Base-by-base conservation (phyloP, 805 yeast species). In the Ascoidea asiatica region DNA sequence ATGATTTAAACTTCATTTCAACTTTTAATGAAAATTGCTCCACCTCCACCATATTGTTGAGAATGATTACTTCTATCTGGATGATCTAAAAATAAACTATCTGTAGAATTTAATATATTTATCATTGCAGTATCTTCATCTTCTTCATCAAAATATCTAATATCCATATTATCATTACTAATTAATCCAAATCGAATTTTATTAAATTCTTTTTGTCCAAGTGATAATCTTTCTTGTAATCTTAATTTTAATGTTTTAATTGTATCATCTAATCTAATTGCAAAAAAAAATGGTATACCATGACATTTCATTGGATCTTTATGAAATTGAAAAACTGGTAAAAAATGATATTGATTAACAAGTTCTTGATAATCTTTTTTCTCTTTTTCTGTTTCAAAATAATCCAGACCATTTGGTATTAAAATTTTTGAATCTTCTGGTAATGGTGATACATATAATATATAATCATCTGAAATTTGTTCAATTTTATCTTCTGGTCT, bases 281-380 rank as follows among this genome's bases (percentile, higher is more conserved):
- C 73, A 57, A 89, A 85, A 7, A 83, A 64, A 57, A 89, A 89
- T 4, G 97, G 95, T 42, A 81, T 68, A n/a, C 95, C 89, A 59
- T 89, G 97, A 19, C 73, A 66, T 38, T 69, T 63, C 39, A 67
- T 70, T 21, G 80, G 67, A 38, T 79, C 83, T 52, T 81, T 84
- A 59, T 79, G 74, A 62, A 81, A 89, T 56, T 88, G 96, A 51
- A 77, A 69, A 1, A 81, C 94, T 3, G 42, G 42, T 29, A 53
- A 52, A 50, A 38, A 48, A 50, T 48, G 52, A n/a, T n/a, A n/a
- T n/a, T n/a, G n/a, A n/a, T n/a, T n/a, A n/a, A n/a, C n/a, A 59
- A 21, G 18, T 39, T 46, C 20, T 57, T 57, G 37, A 21, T 42
- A 41, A 15, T 42, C 46, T 49, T 21, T 53, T 53, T 21, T 50